These are phyloP conservation scores for Astragalus membranaceus DNA, from an alignment of 306 rosid species.

Conservation along the genomic window DNA sequence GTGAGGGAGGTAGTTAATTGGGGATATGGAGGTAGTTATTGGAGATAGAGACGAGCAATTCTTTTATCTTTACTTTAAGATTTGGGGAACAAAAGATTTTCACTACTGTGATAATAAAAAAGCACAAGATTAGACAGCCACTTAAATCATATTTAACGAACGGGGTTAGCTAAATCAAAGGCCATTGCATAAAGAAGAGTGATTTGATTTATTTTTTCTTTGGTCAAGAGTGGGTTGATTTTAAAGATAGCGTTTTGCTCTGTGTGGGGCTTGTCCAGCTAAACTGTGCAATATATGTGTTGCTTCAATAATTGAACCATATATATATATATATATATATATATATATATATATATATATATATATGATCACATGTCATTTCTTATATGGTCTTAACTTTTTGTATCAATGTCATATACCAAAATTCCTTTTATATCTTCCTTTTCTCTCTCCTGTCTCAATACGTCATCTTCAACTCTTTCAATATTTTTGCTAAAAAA, in stretches of 20 bases:
- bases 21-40: no score
- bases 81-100: conserved; percentile 10
- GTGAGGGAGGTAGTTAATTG: no score
- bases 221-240: no score
- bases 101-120: not conserved
- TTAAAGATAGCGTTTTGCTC: not conserved
- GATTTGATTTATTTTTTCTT: not conserved
- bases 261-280: not conserved
- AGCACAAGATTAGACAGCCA: conserved; percentile 1
- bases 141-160: conserved; percentile 20
- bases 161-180: not conserved
- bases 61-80: not conserved
- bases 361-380: not conserved
- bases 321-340: no score
- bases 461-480: conserved; percentile 8
- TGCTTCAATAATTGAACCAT: conserved; percentile 19
- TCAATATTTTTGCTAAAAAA: no score
- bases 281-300: not conserved
- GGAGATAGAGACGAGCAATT: not conserved
- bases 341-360: no score
- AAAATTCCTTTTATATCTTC: not conserved
- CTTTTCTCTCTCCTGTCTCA: not conserved
- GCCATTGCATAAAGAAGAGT: not conserved
- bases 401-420: conserved; percentile 1
- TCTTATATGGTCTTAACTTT: not conserved